Percentiles rank a stretch among this genome's conserved stretches.
Conservation (phyloP, 208 protist species). For the Trypanosomatidae sp. region DNA sequence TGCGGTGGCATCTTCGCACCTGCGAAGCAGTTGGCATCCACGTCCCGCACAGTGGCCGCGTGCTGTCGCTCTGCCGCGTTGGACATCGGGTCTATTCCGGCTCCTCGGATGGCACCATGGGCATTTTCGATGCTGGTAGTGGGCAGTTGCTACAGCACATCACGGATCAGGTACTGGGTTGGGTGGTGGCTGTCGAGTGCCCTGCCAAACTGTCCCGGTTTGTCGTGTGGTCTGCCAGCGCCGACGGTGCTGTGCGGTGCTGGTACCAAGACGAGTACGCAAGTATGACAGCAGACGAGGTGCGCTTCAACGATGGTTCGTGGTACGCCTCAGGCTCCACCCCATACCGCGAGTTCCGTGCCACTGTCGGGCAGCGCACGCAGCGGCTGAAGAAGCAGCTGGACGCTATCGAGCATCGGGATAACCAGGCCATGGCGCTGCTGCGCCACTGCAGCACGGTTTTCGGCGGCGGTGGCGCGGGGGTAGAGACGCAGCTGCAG, state of each 20-base stretch:
- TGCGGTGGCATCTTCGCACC: slow-evolving; percentile 66
- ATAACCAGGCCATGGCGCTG: slow-evolving; percentile 41
- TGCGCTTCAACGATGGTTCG: slow-evolving; percentile 57
- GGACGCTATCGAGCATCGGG: slow-evolving; percentile 24
- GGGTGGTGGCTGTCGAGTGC: slow-evolving; percentile 51
- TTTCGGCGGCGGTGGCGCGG: slow-evolving; percentile 31
- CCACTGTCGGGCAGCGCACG: slow-evolving; percentile 43
- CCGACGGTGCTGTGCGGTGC: slow-evolving; percentile 68
- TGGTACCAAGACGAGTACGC: slow-evolving; percentile 89
- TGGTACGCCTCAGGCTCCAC: slow-evolving; percentile 80
- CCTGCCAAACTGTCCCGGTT: slow-evolving; percentile 68
- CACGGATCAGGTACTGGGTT: slow-evolving; percentile 46
- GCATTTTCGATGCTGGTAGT: slow-evolving; percentile 47
- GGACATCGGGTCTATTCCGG: slow-evolving; percentile 75
- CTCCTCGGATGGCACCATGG: slow-evolving; percentile 71
- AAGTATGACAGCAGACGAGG: slow-evolving; percentile 52
- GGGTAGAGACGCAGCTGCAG: slow-evolving; percentile 36
- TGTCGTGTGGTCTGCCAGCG: slow-evolving; percentile 79
- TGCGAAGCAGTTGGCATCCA: slow-evolving; percentile 62
- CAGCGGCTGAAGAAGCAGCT: slow-evolving; percentile 53
- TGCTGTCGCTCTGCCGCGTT: slow-evolving; percentile 56
- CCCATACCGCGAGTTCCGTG: slow-evolving; percentile 79
- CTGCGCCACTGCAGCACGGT: slow-evolving; percentile 45
- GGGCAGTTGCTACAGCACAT: slow-evolving; percentile 60
- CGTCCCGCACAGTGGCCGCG: slow-evolving; percentile 44